Base-by-base conservation (phyloP, 129 eudicot genomes). In the Artemisia argyi region DNA sequence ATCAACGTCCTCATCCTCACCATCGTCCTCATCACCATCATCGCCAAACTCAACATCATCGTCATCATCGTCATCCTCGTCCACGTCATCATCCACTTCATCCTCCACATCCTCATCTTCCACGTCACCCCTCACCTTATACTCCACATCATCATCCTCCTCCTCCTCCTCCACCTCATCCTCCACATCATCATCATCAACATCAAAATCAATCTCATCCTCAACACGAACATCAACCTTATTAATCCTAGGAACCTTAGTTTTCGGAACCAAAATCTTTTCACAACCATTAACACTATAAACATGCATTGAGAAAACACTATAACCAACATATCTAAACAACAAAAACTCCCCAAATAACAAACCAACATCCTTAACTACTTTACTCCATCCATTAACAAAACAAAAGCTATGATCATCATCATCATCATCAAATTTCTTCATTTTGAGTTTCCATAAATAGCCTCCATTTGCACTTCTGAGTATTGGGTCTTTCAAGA, bases 201-300 rank as follows among this genome's bases (percentile, higher is more conserved):
- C 75, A 18, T 32, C 63, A 16, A 8, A 26, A 60, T 12, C 65
- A 60, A 15, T 54, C 7, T 58, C 66, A n/a, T 5, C 69, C 16
- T 6, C 76, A 26, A 1, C 17, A 2, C 18, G 15, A 28, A 24
- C 66, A 6, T 13, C 57, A 7, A 10, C 15, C 30, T 4, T 61
- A 50, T 14, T 0, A 15, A 42, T 48, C 3, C 4, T 10, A 24
- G 13, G 17, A 28, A 11, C 42, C 44, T 30, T 61, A 30, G 5
- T 30, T 12, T 24, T 61, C 14, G 26, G 28, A 30, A 55, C 64
- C 1, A 69, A 24, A 15, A 7, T 3, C 24, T 14, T 69, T 69
- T 69, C 57, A 39, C 81, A 77, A 16, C 81, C 81, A 61, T 19
- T 50, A 35, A 75, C 71, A 42, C 57, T 42, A 17, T 68, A 77